Evolutionary conservation across 1,139 yeast genomes (phyloP).

Genomic region (Zhuliangozyma parablackwelliae): DNA sequence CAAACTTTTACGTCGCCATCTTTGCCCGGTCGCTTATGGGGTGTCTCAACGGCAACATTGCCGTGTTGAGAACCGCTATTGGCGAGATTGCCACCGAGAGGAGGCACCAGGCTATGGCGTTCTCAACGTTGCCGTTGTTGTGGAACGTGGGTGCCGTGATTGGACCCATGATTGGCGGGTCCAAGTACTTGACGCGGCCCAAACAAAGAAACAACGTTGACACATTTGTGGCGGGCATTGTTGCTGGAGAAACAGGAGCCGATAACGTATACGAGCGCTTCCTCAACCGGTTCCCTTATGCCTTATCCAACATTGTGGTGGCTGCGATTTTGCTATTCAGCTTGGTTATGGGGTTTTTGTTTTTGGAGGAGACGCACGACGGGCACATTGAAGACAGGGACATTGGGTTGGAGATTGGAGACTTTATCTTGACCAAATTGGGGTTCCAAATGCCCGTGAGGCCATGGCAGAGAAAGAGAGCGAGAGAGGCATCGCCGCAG

Average conservation of each 20-base stretch:
- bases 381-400: slow-evolving; percentile 39
- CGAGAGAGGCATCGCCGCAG: background rate
- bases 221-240: slow-evolving; percentile 24
- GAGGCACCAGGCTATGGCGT: slow-evolving; percentile 35
- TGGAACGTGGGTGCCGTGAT: slow-evolving; percentile 35
- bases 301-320: slow-evolving; percentile 56
- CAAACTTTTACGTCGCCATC: slow-evolving; percentile 29
- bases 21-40: slow-evolving; percentile 32
- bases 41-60: slow-evolving; percentile 32
- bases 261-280: slow-evolving; percentile 18
- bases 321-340: slow-evolving; percentile 39
- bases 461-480: slow-evolving; percentile 23
- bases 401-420: slow-evolving; percentile 52
- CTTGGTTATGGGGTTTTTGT: slow-evolving; percentile 40
- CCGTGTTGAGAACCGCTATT: slow-evolving; percentile 34
- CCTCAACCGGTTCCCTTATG: slow-evolving; percentile 49
- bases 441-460: slow-evolving; percentile 29
- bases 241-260: slow-evolving; percentile 35
- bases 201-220: slow-evolving; percentile 5
- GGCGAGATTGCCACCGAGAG: slow-evolving; percentile 36
- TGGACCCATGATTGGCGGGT: slow-evolving; percentile 60
- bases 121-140: slow-evolving; percentile 30
- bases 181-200: slow-evolving; percentile 31
- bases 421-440: slow-evolving; percentile 29
- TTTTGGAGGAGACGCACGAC: slow-evolving; percentile 60